These are phyloP conservation scores for Umbilicus rupestris DNA, from an alignment of 164 flowering plant species.

Conservation along the genomic window DNA sequence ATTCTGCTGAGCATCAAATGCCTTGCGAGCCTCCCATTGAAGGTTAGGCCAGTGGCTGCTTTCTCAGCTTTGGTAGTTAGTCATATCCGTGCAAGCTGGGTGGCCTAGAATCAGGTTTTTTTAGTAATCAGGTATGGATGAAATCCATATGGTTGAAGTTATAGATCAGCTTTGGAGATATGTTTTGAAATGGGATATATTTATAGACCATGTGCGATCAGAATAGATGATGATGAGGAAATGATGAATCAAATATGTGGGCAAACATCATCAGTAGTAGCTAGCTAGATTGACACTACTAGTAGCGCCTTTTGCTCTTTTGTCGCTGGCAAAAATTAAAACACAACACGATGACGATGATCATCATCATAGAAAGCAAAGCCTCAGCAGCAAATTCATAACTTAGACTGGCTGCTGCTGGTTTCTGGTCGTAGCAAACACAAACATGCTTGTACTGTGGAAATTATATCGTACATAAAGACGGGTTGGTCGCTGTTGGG, in stretches of 20 bases:
- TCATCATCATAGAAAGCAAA: not conserved
- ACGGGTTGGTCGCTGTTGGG: constrained; percentile 4
- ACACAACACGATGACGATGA: not conserved
- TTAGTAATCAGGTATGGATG: not conserved
- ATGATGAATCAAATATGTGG: not conserved
- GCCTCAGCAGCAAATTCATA: not conserved
- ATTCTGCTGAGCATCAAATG: not conserved
- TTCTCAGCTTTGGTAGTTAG: not conserved
- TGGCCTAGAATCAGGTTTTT: not conserved
- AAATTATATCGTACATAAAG: not conserved
- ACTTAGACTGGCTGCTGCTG: not conserved
- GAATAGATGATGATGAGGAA: not conserved
- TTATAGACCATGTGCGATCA: no score
- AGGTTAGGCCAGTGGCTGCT: not conserved
- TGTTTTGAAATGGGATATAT: no score
- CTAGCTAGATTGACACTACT: not conserved
- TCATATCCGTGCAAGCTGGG: not conserved
- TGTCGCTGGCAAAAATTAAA: no score
- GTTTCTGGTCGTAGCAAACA: not conserved
- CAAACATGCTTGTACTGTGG: no score
- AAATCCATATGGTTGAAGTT: no score
- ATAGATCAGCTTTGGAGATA: no score
- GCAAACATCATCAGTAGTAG: not conserved
- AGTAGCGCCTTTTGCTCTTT: no score
- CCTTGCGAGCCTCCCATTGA: not conserved